Evolutionary conservation across 305 asterid genomes (phyloP).

Genomic region (Solanum chacoense): DNA sequence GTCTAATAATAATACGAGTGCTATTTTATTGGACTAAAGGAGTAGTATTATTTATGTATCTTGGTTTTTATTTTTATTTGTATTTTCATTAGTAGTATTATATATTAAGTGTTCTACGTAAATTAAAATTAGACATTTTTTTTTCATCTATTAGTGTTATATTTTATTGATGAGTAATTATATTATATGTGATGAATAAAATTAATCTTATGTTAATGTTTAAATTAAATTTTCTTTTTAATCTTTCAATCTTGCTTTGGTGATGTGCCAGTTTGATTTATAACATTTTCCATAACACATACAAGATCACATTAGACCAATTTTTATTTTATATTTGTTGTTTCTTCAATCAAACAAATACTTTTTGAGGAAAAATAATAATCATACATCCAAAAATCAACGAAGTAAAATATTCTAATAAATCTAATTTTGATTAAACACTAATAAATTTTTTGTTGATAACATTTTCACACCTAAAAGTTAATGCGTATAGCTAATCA

Average conservation of each 20-base stretch:
- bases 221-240: too few relatives aligned
- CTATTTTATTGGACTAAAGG: background rate
- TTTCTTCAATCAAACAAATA: background rate
- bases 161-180: background rate
- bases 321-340: too few relatives aligned
- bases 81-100: background rate
- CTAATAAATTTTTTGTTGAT: rapidly evolving
- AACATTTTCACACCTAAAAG: background rate
- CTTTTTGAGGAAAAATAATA: background rate
- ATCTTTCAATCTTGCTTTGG: too few relatives aligned
- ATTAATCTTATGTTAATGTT: too few relatives aligned
- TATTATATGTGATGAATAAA: background rate
- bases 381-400: background rate
- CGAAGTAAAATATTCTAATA: background rate
- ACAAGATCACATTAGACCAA: background rate
- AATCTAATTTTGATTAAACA: background rate
- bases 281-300: background rate
- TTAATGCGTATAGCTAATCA: background rate
- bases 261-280: background rate
- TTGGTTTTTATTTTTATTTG: background rate
- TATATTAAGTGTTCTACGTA: background rate
- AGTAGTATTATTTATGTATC: background rate
- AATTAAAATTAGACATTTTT: too few relatives aligned
- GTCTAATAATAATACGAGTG: background rate
- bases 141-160: background rate